Evolutionary conservation across 768 basidiomycete species (phyloP), one percentile per base, ranked within the genome.

Genomic region (Tulasnella sp.): DNA sequence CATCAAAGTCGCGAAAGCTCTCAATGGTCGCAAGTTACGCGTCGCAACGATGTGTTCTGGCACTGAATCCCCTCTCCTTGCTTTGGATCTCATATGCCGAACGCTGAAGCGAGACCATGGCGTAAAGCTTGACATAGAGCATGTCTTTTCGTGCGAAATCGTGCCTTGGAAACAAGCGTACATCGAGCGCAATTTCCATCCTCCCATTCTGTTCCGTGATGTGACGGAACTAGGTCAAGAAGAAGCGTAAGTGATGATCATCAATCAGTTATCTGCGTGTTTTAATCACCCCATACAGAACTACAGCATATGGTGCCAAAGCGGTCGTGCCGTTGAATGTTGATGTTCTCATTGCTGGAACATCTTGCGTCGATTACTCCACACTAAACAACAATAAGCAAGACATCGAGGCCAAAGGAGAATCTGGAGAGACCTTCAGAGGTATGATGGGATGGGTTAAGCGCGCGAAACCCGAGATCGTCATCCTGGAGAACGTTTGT

Each of bases 1-100:
- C 16, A 56, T 58, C 31, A 37, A 59, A n/a, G 32, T 65, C 4
- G 61, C 64, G 31, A 55, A 63, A 45, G 39, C 56, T 27, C 56
- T 69, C 42, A 65, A 72, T 53, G 89, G 90, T 2, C 76, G 90
- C 53, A 89, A 84, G 60, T 70, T 96, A 63, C 83, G 90, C 64
- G 77, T 96, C 53, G 92, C 90, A 3, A 96, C 92, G 9, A 96
- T 96, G 92, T 95, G 84, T 66, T 93, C 90, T 35, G 92, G 92
- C 22, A 96, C 92, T 5, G 92, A 96, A 62, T 89, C 88, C 1
- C 92, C 92, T 45, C 74, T 96, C 20, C 78, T 95, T 31, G 92
- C 92, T 12, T 71, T 96, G 40, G 81, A 85, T 27, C 67, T 92
- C 54, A 87, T 95, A 39, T 79, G 80, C 51, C 77, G 81, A 53